A percentile compares a stretch with the other conserved stretches of the same genome.
Evolutionary conservation across 2,329 filamentous ascomycete species (phyloP).

Genomic region (Trichoderma sp.): DNA sequence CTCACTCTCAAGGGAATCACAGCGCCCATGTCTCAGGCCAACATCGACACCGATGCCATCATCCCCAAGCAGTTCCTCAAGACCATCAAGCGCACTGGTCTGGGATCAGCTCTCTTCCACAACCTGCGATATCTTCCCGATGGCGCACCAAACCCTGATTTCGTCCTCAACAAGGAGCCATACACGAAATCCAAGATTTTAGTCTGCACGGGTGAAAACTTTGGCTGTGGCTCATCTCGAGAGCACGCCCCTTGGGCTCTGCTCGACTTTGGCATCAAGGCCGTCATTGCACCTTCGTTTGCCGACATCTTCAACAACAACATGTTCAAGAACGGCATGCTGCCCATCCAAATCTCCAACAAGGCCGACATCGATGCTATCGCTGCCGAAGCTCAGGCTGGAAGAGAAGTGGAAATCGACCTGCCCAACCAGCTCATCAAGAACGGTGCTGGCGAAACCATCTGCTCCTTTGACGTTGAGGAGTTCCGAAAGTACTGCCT

Average conservation of each 20-base stretch:
- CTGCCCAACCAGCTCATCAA: conserved; percentile 82
- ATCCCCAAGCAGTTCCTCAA: conserved; percentile 99
- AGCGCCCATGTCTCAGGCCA: conserved; percentile 82
- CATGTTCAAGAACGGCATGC: conserved; percentile 99
- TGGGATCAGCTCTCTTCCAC: conserved; percentile 85
- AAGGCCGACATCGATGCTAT: conserved; percentile 67
- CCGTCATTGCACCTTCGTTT: conserved; percentile 82
- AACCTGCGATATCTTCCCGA: conserved; percentile 76
- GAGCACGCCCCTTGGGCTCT: conserved; percentile 98
- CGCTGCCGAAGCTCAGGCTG: conserved; percentile 74
- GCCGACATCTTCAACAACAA: conserved; percentile 95
- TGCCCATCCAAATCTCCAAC: conserved; percentile 77
- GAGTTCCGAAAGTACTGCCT: conserved; percentile 94
- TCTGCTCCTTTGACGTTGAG: conserved; percentile 84
- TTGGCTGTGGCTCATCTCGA: conserved; percentile 88
- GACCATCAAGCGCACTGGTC: conserved; percentile 96
- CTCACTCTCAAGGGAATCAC: conserved; percentile 81
- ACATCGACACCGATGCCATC: conserved; percentile 98
- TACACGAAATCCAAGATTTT: conserved; percentile 86
- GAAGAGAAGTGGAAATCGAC: conserved; percentile 85
- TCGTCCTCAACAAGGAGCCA: conserved; percentile 87
- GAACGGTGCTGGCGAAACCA: conserved; percentile 68
- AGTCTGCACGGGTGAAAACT: conserved; percentile 89
- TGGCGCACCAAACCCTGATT: conserved; percentile 74
- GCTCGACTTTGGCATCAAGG: conserved; percentile 94